Conservation (phyloP, 306 rosid genomes). For the Begonia fuchsioides region DNA sequence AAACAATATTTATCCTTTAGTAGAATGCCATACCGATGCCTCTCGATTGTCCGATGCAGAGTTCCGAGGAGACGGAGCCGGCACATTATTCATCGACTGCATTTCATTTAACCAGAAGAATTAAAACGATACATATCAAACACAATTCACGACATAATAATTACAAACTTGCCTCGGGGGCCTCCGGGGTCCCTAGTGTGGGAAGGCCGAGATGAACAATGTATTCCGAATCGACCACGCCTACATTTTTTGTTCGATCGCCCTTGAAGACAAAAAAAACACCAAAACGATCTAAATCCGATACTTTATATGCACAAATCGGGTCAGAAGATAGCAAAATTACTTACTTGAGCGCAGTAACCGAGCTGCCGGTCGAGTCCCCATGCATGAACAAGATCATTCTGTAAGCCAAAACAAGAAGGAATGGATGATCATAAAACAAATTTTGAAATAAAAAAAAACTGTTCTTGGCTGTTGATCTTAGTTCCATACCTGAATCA, state of each 20-base stretch:
- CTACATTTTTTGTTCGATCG: slow-evolving; percentile 53
- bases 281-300: not conserved
- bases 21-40: too few relatives aligned
- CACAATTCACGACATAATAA: too few relatives aligned
- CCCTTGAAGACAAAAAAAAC: slow-evolving; percentile 37
- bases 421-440: slow-evolving; percentile 2
- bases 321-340: not conserved
- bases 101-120: too few relatives aligned
- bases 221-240: slow-evolving; percentile 76
- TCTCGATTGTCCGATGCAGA: too few relatives aligned
- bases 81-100: too few relatives aligned
- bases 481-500: slow-evolving; percentile 58
- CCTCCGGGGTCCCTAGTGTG: slow-evolving; percentile 58
- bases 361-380: slow-evolving; percentile 82
- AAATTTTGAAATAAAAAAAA: too few relatives aligned
- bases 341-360: slow-evolving; percentile 78
- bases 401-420: slow-evolving; percentile 49
- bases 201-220: slow-evolving; percentile 78
- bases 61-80: too few relatives aligned
- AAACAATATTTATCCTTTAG: too few relatives aligned
- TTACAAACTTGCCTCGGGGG: slow-evolving; percentile 30
- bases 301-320: not conserved
- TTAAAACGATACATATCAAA: too few relatives aligned
- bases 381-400: slow-evolving; percentile 95
- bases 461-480: too few relatives aligned